A percentile compares a stretch with the other conserved stretches of the same genome.
These are phyloP conservation scores for Ganoderma sinense DNA, from an alignment of 1,284 basidiomycete genomes.

Conservation along the genomic window DNA sequence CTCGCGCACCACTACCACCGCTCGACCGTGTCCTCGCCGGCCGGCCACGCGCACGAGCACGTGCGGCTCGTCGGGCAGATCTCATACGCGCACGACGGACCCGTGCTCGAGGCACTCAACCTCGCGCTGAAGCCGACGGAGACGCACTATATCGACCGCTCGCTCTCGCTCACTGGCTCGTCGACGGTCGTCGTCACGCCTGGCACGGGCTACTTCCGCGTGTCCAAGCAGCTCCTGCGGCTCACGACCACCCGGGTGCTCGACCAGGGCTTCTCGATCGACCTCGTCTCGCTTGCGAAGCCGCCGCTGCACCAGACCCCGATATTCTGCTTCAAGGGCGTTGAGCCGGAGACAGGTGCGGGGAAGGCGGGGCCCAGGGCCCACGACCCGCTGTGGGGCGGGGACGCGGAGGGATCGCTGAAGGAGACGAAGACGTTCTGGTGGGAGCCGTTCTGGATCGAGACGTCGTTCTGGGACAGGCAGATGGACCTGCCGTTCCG, in stretches of 20 bases:
- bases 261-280: slow-evolving; percentile 92
- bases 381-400: slow-evolving; percentile 85
- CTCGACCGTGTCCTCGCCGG: slow-evolving; percentile 47
- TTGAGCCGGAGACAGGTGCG: slow-evolving; percentile 49
- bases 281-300: slow-evolving; percentile 92
- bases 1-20: slow-evolving; percentile 87
- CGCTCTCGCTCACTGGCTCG: slow-evolving; percentile 91
- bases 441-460: slow-evolving; percentile 91
- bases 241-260: slow-evolving; percentile 96
- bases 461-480: slow-evolving; percentile 83
- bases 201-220: slow-evolving; percentile 94
- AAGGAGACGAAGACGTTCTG: slow-evolving; percentile 66
- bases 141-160: slow-evolving; percentile 96
- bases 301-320: slow-evolving; percentile 93
- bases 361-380: slow-evolving; percentile 56
- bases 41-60: slow-evolving; percentile 49
- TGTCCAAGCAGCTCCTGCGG: slow-evolving; percentile 89
- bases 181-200: slow-evolving; percentile 90
- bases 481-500: slow-evolving; percentile 90
- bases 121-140: slow-evolving; percentile 94
- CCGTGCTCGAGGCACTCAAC: slow-evolving; percentile 94
- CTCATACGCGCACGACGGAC: slow-evolving; percentile 93
- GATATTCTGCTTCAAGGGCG: slow-evolving; percentile 82
- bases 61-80: slow-evolving; percentile 81
- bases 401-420: slow-evolving; percentile 52